Evolutionary conservation across 2,329 filamentous ascomycete species (phyloP), one percentile per base, ranked within the genome.

Genomic region (Colletotrichum chlorophyti): DNA sequence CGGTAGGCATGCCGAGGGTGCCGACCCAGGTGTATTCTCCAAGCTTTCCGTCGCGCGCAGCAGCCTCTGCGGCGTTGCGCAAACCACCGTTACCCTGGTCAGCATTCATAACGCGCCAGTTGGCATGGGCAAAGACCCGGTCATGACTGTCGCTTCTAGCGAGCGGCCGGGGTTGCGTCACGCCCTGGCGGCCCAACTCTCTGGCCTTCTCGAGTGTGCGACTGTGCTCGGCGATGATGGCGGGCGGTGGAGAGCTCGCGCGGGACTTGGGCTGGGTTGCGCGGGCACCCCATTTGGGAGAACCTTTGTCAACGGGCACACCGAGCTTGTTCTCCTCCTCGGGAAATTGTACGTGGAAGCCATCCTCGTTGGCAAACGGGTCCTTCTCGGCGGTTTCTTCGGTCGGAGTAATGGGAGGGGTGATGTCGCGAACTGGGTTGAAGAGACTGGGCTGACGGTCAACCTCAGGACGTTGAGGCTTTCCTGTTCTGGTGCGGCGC

Each of bases 61-160:
- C 90, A 14, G 92, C 91, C 62, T 91, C 87, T 29, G 95, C 87
- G 4, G 94, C 94, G 70, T 97, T 97, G 66, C 91, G 88, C 45
- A 98, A 83, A 17, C 94, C 95, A 19, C 93, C 93, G 69, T 98
- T 98, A 57, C 94, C 94, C 74, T 96, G 92, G 53, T 96, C 89
- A 1, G 93, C 91, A 53, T 89, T 88, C 60, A 93, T 90, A 31
- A 98, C 86, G 29, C 83, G 88, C 91, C 93, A 98, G 48, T 89
- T 83, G 9, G 90, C 89, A n/a, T 86, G 83, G 43, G 91, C 89
- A 67, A 93, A 93, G 43, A 89, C 83, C 27, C 82, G 78, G 66
- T 90, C 87, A 65, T 87, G 87, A 69, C 83, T 89, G 51, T 87
- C 83, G 67, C 85, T 88, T 41, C 85, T 77, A 45, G 72, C 68